These are phyloP conservation scores for Porcisia hertigi DNA, from an alignment of 208 protist genomes.

Conservation along the genomic window DNA sequence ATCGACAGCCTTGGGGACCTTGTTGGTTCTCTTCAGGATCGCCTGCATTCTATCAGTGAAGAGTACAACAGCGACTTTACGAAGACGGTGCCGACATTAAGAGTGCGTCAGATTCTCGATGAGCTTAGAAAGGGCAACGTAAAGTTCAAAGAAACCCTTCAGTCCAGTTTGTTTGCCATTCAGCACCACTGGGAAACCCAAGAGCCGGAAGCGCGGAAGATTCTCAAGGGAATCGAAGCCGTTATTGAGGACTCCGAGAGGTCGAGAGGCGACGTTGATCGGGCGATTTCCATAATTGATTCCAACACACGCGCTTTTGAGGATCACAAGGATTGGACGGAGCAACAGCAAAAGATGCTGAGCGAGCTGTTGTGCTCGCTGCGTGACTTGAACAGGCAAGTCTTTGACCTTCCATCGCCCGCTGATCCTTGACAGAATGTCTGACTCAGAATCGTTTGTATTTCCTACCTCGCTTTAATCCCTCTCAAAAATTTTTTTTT, in stretches of 20 bases:
- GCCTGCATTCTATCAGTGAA: constrained; percentile 56
- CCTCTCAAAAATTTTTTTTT: neutral
- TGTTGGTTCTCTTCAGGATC: constrained; percentile 62
- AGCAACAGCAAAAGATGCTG: constrained; percentile 62
- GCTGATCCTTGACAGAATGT: constrained; percentile 53
- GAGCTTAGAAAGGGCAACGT: constrained; percentile 65
- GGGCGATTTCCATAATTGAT: constrained; percentile 57
- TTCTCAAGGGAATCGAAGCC: constrained; percentile 60
- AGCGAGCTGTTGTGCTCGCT: constrained; percentile 63
- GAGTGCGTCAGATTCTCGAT: constrained; percentile 48
- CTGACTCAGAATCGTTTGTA: neutral
- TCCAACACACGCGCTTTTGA: constrained; percentile 46
- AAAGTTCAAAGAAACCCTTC: constrained; percentile 55
- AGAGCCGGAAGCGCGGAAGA: constrained; percentile 49
- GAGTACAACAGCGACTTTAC: constrained; percentile 61
- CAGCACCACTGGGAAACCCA: constrained; percentile 67
- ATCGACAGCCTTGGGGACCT: constrained; percentile 72
- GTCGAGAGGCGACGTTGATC: constrained; percentile 59
- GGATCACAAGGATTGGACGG: constrained; percentile 75
- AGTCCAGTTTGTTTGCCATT: constrained; percentile 46
- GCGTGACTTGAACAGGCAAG: constrained; percentile 54
- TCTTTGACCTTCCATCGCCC: constrained; percentile 58
- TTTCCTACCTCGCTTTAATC: neutral
- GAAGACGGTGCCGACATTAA: constrained; percentile 43
- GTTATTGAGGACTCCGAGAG: constrained; percentile 53